phyloP scores from a whole-genome alignment of 2,329 filamentous ascomycete genomes.

The Fonsecaea nubica region DNA sequence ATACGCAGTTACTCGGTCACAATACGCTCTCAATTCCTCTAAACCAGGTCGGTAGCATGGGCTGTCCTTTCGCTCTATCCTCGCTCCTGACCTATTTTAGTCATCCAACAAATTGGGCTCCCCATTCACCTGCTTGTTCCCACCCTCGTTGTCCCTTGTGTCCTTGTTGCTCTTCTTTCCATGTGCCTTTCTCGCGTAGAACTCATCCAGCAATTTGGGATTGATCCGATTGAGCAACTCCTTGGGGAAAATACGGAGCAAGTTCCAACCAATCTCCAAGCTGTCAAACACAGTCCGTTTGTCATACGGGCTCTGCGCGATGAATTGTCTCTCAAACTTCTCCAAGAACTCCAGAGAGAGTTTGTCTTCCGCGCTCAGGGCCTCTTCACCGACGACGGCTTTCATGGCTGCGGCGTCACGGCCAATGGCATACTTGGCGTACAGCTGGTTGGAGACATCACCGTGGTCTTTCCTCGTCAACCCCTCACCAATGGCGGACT shows the following conservation, averaged over 20 bases:
- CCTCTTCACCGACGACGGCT: slow-evolving; percentile 98
- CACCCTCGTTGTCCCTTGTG: slow-evolving; percentile 51
- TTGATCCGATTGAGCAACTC: slow-evolving; percentile 95
- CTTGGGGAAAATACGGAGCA: slow-evolving; percentile 97
- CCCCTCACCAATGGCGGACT: slow-evolving; percentile 97
- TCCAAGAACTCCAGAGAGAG: slow-evolving; percentile 96
- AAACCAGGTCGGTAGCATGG: background rate
- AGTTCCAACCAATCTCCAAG: slow-evolving; percentile 92
- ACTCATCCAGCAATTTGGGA: slow-evolving; percentile 81
- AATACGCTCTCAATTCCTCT: background rate
- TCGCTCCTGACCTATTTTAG: slow-evolving; percentile 14
- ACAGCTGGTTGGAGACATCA: slow-evolving; percentile 98
- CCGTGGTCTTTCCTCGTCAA: slow-evolving; percentile 96
- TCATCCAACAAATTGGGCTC: slow-evolving; percentile 37
- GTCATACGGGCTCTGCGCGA: slow-evolving; percentile 90
- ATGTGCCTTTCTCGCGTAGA: slow-evolving; percentile 64
- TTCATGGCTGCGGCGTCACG: slow-evolving; percentile 98
- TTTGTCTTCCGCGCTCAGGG: slow-evolving; percentile 93
- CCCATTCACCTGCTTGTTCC: slow-evolving; percentile 40
- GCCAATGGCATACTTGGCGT: slow-evolving; percentile 99
- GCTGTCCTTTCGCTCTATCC: background rate
- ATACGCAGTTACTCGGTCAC: slow-evolving; percentile 1
- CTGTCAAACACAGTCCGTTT: slow-evolving; percentile 90
- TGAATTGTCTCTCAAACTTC: slow-evolving; percentile 97
- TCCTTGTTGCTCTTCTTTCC: slow-evolving; percentile 50